Evolutionary conservation across 176 grass and related monocot genomes (phyloP).

Genomic region (Lolium multiflorum): DNA sequence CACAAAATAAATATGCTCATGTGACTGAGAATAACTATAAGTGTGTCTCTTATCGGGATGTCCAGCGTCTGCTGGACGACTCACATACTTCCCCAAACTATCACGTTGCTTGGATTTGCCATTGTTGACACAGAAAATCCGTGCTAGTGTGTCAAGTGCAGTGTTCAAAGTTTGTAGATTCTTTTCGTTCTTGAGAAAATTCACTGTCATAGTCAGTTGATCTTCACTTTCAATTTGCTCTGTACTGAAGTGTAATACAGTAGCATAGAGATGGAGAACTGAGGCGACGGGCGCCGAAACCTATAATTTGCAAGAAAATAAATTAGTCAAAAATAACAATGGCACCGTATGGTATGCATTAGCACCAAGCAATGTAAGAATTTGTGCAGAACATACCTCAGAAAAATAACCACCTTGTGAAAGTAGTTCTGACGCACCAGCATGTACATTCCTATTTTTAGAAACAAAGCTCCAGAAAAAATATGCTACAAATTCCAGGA

Average conservation of each 20-base stretch:
- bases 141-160: conserved; percentile 49
- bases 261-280: conserved; percentile 70
- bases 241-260: conserved; percentile 56
- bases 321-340: conserved; percentile 35
- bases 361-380: conserved; percentile 30
- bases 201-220: conserved; percentile 12
- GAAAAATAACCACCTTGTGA: conserved; percentile 55
- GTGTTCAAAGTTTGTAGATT: conserved; percentile 46
- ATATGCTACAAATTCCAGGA: conserved; percentile 67
- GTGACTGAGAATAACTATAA: conserved; percentile 39
- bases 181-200: conserved; percentile 45
- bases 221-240: conserved; percentile 50
- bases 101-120: neutral
- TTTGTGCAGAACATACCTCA: conserved; percentile 63
- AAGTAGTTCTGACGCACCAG: conserved; percentile 54
- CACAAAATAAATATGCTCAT: conserved; percentile 48
- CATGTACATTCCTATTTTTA: conserved; percentile 52
- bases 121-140: conserved; percentile 35
- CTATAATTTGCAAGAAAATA: conserved; percentile 49
- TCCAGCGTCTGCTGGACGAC: neutral
- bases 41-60: conserved; percentile 21
- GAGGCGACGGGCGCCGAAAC: conserved; percentile 53
- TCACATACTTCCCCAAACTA: conserved; percentile 39
- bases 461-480: conserved; percentile 57
- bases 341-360: conserved; percentile 28